A percentile compares a stretch with the other conserved stretches of the same genome.
These are phyloP conservation scores for Hypoxylon sp. DNA, from an alignment of 2,329 filamentous ascomycete species.

Conservation along the genomic window DNA sequence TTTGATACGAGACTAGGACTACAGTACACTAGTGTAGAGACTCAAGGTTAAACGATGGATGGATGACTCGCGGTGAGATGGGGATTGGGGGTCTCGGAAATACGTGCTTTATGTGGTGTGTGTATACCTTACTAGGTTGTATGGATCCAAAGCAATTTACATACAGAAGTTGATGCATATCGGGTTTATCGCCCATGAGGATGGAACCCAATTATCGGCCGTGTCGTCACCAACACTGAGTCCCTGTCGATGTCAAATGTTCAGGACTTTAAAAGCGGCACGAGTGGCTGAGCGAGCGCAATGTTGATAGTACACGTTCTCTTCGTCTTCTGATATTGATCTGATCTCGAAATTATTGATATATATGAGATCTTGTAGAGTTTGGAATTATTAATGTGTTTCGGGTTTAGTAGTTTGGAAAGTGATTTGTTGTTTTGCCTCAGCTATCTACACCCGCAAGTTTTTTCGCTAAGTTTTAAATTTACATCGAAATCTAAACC, in stretches of 20 bases:
- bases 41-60: constrained; percentile 19
- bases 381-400: constrained; percentile 26
- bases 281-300: constrained; percentile 16
- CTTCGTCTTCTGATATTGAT: background rate
- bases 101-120: constrained; percentile 26
- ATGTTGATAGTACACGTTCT: background rate
- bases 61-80: constrained; percentile 24
- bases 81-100: constrained; percentile 33
- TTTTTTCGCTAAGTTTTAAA: constrained; percentile 3
- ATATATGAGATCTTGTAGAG: constrained; percentile 23
- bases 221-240: constrained; percentile 25
- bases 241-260: constrained; percentile 3
- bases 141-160: constrained; percentile 14
- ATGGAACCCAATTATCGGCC: constrained; percentile 40
- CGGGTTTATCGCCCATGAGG: constrained; percentile 31
- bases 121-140: background rate
- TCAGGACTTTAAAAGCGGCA: constrained; percentile 18
- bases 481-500: constrained; percentile 21
- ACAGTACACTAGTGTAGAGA: constrained; percentile 15
- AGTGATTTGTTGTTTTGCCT: constrained; percentile 31
- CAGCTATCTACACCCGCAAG: background rate
- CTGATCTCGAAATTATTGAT: background rate
- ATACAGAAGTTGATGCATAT: constrained; percentile 24
- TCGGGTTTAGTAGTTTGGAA: constrained; percentile 24
- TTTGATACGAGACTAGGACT: constrained; percentile 37